Base-by-base conservation (phyloP, 768 basidiomycete genomes). In the Termitomyces sp. region DNA sequence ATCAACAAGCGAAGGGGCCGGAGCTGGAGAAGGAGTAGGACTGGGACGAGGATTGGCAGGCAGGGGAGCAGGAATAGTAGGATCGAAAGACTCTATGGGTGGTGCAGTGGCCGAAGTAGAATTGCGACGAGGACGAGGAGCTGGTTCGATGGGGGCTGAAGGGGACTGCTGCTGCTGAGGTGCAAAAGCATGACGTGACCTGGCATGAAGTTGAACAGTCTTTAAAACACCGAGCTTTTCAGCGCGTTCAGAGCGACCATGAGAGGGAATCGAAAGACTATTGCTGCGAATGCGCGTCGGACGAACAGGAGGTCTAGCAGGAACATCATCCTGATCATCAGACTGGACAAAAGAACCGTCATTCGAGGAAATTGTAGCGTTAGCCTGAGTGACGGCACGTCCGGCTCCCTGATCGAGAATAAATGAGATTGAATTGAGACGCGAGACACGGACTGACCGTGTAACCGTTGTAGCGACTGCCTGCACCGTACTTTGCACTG, bases 351-450 rank as follows among this genome's bases (percentile, higher is more conserved):
- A 60, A 2, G 71, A 61, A 13, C 73, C 73, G 59, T 89, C 87
- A 38, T 81, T 74, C 1, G 80, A 75, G 7, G 82, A 76, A 1
- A 60, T 52, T 12, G 56, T 52, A 1, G 82, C 73, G 59, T 86
- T 87, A 11, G 85, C 88, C 49, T 91, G 89, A 1, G 87, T 86
- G 18, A 89, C 78, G 47, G 87, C 78, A 45, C 91, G 82, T 10
- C 84, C 86, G 1, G 85, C 79, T 32, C 81, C 82, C 89, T 90
- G 27, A 22, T 29, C 22, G 27, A 46, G n/a, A 33, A 46, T 59
- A 54, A 49, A 13, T 1, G 15, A 9, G 13, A 32, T 7, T 9
- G 15, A 44, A 27, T 13, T 12, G 31, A 31, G 42, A 47, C 33
- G 42, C 22, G 35, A n/a, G 7, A 31, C 41, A 56, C 60, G 10